Evolutionary conservation across 176 grass and related monocot species (phyloP).

Genomic region (Coix lacrymajobi): DNA sequence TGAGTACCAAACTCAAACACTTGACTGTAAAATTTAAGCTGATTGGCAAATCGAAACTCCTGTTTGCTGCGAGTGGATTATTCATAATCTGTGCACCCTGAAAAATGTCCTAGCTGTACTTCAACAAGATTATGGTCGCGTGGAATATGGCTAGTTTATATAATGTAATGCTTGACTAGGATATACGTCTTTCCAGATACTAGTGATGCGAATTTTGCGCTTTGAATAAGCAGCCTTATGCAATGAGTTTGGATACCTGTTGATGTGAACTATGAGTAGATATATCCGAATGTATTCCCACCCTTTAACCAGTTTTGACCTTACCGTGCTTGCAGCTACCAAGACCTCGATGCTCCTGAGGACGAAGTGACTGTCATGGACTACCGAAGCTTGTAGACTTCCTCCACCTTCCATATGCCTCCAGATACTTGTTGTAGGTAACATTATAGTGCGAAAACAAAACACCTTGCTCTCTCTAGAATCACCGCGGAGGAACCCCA

Average conservation of each 20-base stretch:
- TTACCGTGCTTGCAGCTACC: constrained; percentile 34
- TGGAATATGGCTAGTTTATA: background rate
- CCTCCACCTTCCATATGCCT: background rate
- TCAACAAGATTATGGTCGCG: background rate
- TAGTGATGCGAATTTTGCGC: background rate
- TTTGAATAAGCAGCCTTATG: background rate
- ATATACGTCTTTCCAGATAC: background rate
- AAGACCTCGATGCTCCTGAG: constrained; percentile 74
- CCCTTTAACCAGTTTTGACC: background rate
- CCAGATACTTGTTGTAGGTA: constrained; percentile 14
- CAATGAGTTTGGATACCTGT: background rate
- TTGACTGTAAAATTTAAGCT: constrained; percentile 4
- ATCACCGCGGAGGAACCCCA: background rate
- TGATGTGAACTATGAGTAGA: background rate
- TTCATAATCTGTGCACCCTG: background rate
- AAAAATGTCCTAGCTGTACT: background rate
- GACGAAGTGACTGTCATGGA: constrained; percentile 98
- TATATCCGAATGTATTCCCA: background rate
- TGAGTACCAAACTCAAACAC: background rate
- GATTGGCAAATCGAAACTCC: background rate
- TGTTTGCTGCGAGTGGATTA: background rate
- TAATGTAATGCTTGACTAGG: background rate
- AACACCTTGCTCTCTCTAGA: background rate
- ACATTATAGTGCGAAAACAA: background rate
- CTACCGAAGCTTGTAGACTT: constrained; percentile 85